phyloP scores from a whole-genome alignment of 768 basidiomycete species.

The Pleurotus ostreatus region DNA sequence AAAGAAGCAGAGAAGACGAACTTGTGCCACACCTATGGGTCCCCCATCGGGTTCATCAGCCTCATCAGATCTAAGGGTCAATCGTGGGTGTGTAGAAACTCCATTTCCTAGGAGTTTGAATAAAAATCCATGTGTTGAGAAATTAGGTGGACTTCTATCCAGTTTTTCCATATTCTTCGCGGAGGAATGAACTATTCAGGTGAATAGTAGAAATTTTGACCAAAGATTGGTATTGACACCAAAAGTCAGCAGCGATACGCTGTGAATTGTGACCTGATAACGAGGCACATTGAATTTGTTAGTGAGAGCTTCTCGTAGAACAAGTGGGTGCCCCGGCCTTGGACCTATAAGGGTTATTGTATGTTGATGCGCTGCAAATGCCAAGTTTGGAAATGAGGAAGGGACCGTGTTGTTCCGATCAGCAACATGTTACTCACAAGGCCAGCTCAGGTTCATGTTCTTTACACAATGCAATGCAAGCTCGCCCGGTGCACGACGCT shows the following conservation, averaged over 20 bases:
- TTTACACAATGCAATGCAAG: neutral
- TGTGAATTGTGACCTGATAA: neutral
- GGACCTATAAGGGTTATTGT: slow-evolving; percentile 3
- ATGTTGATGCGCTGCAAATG: slow-evolving; percentile 1
- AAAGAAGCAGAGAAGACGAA: slow-evolving; percentile 35
- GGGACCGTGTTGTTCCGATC: slow-evolving; percentile 8
- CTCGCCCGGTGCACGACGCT: neutral
- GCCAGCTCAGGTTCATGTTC: neutral
- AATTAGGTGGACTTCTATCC: slow-evolving; percentile 5
- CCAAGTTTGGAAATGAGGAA: slow-evolving; percentile 3
- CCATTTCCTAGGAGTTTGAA: slow-evolving; percentile 39
- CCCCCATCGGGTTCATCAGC: slow-evolving; percentile 51
- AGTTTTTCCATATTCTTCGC: slow-evolving; percentile 1
- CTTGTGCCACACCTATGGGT: slow-evolving; percentile 31
- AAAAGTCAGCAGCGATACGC: neutral
- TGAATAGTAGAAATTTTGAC: neutral
- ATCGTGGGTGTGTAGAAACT: slow-evolving; percentile 37
- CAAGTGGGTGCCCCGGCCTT: slow-evolving; percentile 8
- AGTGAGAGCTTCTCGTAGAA: slow-evolving; percentile 1
- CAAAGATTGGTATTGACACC: slow-evolving; percentile 3
- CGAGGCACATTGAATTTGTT: slow-evolving; percentile 3
- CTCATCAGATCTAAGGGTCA: slow-evolving; percentile 75
- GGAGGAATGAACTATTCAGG: neutral
- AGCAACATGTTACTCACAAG: slow-evolving; percentile 4
- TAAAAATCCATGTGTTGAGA: slow-evolving; percentile 10